Base-by-base conservation (phyloP, 140 eudicot species). In the Stevia rebaudiana region DNA sequence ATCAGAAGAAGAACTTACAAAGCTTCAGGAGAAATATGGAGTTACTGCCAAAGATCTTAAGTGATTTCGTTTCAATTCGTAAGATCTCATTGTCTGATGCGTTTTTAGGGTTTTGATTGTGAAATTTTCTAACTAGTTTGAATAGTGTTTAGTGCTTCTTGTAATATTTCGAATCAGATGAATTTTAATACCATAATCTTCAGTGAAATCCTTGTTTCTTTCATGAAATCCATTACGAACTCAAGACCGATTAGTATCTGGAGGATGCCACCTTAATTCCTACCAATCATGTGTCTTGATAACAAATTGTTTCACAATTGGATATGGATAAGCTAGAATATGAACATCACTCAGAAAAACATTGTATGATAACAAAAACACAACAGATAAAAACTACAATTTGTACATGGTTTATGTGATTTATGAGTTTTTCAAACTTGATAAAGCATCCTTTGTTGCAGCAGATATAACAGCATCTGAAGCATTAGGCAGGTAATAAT, bases 401-500 rank as follows among this genome's bases (percentile, higher is more conserved):
- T 24, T 70, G 53, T 10, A n/a, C 39, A 11, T 1, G 19, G 52
- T 72, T 66, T 42, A 0, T 39, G 59, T 39, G 12, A 23, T 70
- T 83, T 74, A 91, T 21, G 96, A 85, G 87, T 78, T 85, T 71
- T 92, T 88, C 65, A 92, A 76, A 69, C 61, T 83, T 19, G 94
- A 83, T 62, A 92, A 76, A 40, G 98, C 98, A 31, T 88, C 92
- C 78, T 76, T 88, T 35, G 96, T 92, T 23, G 96, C 78, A 10
- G 95, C 96, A 6, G 98, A 92, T 79, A 92, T 92, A 52, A 92
- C 95, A 52, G 95, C 85, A 52, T 92, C 98, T 6, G 98, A 92
- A 40, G 98, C 98, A 78, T 92, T 92, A 3, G 98, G 98, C 84
- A 92, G 82, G 60, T 92, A 92, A 69, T 92, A 88, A 44, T 92